Conservation (phyloP, 1,139 yeast genomes). For the Sugiyamaella paludigena region DNA sequence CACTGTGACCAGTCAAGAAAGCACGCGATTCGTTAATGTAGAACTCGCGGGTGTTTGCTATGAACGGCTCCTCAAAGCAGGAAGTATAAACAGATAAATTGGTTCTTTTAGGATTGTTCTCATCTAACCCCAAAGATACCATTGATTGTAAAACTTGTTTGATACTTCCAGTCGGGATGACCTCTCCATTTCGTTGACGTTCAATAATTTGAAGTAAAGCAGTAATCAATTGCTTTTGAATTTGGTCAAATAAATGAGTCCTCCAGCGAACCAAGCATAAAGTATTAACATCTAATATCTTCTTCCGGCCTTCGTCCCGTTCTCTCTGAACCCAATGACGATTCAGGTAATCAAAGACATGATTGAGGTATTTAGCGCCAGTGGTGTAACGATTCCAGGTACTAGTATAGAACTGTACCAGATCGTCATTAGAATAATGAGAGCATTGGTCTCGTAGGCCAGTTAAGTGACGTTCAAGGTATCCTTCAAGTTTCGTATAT, state of each 20-base stretch:
- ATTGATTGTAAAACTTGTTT: slow-evolving; percentile 80
- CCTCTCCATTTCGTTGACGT: slow-evolving; percentile 75
- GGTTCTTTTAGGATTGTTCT: slow-evolving; percentile 71
- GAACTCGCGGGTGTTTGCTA: slow-evolving; percentile 69
- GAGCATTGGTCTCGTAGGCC: slow-evolving; percentile 38
- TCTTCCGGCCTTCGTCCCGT: slow-evolving; percentile 90
- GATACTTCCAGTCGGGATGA: slow-evolving; percentile 64
- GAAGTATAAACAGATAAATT: slow-evolving; percentile 79
- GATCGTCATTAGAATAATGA: slow-evolving; percentile 51
- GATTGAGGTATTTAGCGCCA: slow-evolving; percentile 90
- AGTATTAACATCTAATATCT: slow-evolving; percentile 87
- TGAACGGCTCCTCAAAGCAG: slow-evolving; percentile 72
- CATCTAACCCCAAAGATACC: slow-evolving; percentile 50
- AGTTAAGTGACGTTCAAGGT: slow-evolving; percentile 60
- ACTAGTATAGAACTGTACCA: slow-evolving; percentile 79
- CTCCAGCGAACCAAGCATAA: slow-evolving; percentile 88
- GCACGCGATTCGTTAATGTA: slow-evolving; percentile 67
- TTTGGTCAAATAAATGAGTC: slow-evolving; percentile 68
- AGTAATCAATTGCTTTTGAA: slow-evolving; percentile 56
- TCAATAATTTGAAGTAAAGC: slow-evolving; percentile 77
- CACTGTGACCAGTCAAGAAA: slow-evolving; percentile 70
- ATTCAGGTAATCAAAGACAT: slow-evolving; percentile 92
- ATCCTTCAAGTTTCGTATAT: slow-evolving; percentile 66
- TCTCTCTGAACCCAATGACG: slow-evolving; percentile 98
- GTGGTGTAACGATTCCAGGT: slow-evolving; percentile 87